Conservation (phyloP, 169 alveolate species). For the Amoebophrya sp. region DNA sequence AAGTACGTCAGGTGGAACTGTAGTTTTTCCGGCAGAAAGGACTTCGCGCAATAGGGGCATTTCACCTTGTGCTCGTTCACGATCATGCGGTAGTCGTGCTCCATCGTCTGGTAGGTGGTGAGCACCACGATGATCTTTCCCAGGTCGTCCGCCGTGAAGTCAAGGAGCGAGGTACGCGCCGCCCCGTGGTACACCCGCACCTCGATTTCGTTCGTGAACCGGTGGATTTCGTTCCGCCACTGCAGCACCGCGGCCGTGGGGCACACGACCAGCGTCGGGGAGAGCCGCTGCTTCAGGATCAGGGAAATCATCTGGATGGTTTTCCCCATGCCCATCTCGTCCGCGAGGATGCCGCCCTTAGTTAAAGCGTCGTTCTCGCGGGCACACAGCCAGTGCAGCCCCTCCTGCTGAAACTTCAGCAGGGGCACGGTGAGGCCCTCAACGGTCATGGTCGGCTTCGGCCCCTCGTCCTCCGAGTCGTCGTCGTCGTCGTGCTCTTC, state of each 20-base stretch:
- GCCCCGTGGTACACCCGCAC: slow-evolving; percentile 49
- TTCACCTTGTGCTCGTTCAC: slow-evolving; percentile 10
- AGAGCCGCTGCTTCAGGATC: slow-evolving; percentile 33
- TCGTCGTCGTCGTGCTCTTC: neutral
- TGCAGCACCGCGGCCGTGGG: slow-evolving; percentile 56
- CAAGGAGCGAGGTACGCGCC: slow-evolving; percentile 19
- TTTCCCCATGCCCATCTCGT: slow-evolving; percentile 69
- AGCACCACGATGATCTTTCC: slow-evolving; percentile 36
- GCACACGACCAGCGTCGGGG: slow-evolving; percentile 50
- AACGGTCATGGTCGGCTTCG: neutral
- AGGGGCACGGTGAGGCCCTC: neutral
- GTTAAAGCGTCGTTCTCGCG: neutral
- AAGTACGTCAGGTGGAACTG: neutral
- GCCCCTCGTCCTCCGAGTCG: neutral
- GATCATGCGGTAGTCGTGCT: slow-evolving; percentile 45
- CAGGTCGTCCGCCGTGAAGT: slow-evolving; percentile 28
- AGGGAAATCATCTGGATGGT: slow-evolving; percentile 46
- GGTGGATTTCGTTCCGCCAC: slow-evolving; percentile 51
- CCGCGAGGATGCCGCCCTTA: slow-evolving; percentile 56
- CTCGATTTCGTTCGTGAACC: slow-evolving; percentile 37
- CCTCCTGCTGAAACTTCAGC: neutral
- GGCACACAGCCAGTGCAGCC: slow-evolving; percentile 9
- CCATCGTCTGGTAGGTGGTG: slow-evolving; percentile 52
- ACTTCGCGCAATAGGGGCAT: neutral
- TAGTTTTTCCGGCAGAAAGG: neutral